Conservation (phyloP, 2,329 filamentous ascomycete genomes). For the Microascus cirrosus region DNA sequence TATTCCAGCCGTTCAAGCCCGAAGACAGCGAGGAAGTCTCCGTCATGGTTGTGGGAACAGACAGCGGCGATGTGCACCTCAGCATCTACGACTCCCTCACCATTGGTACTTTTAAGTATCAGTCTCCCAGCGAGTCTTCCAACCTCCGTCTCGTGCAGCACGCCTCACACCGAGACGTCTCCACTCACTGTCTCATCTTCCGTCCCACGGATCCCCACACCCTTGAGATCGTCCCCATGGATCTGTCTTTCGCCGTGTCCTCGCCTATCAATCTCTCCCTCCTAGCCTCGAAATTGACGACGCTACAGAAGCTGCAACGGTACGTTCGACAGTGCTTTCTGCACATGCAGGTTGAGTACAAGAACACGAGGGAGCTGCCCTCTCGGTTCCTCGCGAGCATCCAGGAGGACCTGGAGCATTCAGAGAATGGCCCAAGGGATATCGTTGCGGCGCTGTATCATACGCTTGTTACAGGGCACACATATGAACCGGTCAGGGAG, state of each 20-base stretch:
- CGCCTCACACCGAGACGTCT: conserved; percentile 59
- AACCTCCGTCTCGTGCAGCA: conserved; percentile 39
- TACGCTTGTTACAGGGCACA: conserved; percentile 71
- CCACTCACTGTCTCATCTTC: conserved; percentile 66
- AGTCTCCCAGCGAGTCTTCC: conserved; percentile 17
- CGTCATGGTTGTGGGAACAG: conserved; percentile 64
- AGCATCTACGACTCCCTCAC: conserved; percentile 80
- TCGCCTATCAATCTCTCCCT: conserved; percentile 73
- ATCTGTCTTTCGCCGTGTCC: conserved; percentile 71
- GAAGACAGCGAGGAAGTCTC: conserved; percentile 66
- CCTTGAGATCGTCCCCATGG: conserved; percentile 61
- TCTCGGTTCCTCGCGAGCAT: conserved; percentile 67
- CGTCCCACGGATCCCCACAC: conserved; percentile 20
- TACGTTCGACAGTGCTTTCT: conserved; percentile 74
- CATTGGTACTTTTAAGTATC: conserved; percentile 54
- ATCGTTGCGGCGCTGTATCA: conserved; percentile 75
- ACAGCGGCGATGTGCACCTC: conserved; percentile 60
- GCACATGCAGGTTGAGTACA: conserved; percentile 75
- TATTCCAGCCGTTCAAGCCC: conserved; percentile 52
- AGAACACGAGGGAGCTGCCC: conserved; percentile 69
- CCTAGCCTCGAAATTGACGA: conserved; percentile 76
- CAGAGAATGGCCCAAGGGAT: conserved; percentile 40
- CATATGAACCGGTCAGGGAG: conserved; percentile 63
- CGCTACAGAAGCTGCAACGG: conserved; percentile 72
- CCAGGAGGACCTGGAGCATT: conserved; percentile 59